A percentile compares a stretch with the other conserved stretches of the same genome.
These are phyloP conservation scores for Xylaria sp. DNA, from an alignment of 2,329 filamentous ascomycete species.

Conservation along the genomic window DNA sequence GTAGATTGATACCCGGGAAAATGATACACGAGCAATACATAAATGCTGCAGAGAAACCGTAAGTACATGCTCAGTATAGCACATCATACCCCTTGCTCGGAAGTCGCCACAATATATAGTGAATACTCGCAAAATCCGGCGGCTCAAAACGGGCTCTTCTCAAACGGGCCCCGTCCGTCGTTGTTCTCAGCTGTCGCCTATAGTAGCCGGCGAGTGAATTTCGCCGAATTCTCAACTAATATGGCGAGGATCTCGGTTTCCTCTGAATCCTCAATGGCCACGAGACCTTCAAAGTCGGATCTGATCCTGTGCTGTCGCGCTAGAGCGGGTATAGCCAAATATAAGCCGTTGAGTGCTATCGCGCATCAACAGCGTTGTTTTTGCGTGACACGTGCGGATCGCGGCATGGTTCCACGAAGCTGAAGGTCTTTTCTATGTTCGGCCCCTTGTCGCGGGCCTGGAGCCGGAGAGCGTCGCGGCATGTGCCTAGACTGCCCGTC, in stretches of 20 bases:
- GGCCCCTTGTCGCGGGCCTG: constrained; percentile 71
- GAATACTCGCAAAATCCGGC: constrained; percentile 67
- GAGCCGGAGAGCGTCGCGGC: constrained; percentile 64
- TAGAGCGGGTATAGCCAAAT: no score
- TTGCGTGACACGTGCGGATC: constrained; percentile 71
- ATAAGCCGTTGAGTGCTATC: no score
- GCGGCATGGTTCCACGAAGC: constrained; percentile 72
- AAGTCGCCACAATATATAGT: neutral
- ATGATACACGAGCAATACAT: neutral
- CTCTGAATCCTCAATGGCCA: constrained; percentile 72
- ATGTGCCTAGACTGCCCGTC: constrained; percentile 65
- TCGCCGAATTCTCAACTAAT: constrained; percentile 71
- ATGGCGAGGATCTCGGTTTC: constrained; percentile 69
- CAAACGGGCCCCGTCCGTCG: constrained; percentile 66
- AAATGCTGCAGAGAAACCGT: neutral
- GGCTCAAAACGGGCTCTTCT: constrained; percentile 77
- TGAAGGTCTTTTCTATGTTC: constrained; percentile 67
- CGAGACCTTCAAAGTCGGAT: constrained; percentile 70
- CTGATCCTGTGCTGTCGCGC: no score
- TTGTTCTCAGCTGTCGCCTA: constrained; percentile 64
- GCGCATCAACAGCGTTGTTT: no score
- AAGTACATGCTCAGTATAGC: no score
- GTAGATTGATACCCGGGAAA: neutral
- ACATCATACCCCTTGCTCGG: no score
- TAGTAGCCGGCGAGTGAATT: constrained; percentile 74